Evolutionary conservation across 2,329 filamentous ascomycete genomes (phyloP).

Genomic region (Colletotrichum tropicale): DNA sequence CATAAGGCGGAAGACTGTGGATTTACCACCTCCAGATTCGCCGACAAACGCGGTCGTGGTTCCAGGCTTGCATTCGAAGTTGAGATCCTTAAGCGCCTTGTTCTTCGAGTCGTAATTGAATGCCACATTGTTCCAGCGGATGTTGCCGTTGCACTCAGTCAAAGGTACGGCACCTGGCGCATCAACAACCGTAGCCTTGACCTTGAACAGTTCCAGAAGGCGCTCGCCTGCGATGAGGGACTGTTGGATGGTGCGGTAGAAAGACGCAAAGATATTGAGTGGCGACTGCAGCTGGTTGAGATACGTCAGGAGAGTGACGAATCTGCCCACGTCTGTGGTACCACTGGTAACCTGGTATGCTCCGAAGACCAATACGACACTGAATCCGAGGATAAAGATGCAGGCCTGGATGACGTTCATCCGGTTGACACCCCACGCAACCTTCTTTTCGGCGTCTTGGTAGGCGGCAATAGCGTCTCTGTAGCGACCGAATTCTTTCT

Average conservation of each 20-base stretch:
- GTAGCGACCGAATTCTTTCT: conserved; percentile 79
- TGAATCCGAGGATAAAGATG: conserved; percentile 78
- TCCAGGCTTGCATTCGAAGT: conserved; percentile 84
- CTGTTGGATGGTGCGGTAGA: conserved; percentile 94
- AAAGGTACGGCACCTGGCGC: conserved; percentile 67
- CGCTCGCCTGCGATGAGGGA: conserved; percentile 97
- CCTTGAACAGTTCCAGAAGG: conserved; percentile 94
- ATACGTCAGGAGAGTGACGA: conserved; percentile 76
- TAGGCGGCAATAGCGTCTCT: conserved; percentile 72
- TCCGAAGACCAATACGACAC: conserved; percentile 74
- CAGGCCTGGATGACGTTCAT: conserved; percentile 84
- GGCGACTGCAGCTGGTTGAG: conserved; percentile 81
- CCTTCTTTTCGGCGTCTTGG: conserved; percentile 76
- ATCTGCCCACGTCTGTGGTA: conserved; percentile 69
- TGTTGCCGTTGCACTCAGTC: conserved; percentile 75
- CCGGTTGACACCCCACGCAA: conserved; percentile 76
- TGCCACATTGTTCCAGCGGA: conserved; percentile 85
- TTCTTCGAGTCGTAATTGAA: conserved; percentile 91
- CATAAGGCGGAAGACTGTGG: conserved; percentile 91
- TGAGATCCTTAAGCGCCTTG: conserved; percentile 81
- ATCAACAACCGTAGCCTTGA: conserved; percentile 90
- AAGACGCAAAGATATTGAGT: conserved; percentile 89
- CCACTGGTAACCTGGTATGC: conserved; percentile 78
- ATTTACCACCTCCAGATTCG: conserved; percentile 96
- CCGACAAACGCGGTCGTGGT: conserved; percentile 96